A percentile compares a stretch with the other conserved stretches of the same genome.
phyloP scores from a whole-genome alignment of 352 stramenopile species.

The Phytophthora megakarya region DNA sequence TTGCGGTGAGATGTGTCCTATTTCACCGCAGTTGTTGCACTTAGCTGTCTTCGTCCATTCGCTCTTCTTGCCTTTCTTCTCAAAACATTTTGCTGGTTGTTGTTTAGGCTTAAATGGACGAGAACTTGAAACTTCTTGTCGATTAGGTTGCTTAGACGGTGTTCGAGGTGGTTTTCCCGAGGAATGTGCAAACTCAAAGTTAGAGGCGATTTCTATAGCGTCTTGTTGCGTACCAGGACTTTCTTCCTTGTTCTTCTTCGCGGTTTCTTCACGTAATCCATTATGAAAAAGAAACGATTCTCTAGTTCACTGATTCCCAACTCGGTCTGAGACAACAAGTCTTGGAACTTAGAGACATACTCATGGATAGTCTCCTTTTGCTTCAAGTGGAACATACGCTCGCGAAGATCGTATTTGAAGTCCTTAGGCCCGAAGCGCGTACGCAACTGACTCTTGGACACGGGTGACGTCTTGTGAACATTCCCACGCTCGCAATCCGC shows the following conservation, averaged over 20 bases:
- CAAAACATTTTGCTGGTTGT: too few relatives aligned
- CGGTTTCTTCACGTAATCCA: conserved; percentile 16
- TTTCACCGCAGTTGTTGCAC: too few relatives aligned
- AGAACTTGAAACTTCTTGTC: not conserved
- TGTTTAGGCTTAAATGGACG: too few relatives aligned
- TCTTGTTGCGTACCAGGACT: conserved; percentile 17
- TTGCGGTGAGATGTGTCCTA: too few relatives aligned
- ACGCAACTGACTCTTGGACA: too few relatives aligned
- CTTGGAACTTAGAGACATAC: too few relatives aligned
- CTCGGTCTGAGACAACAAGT: conserved; percentile 11
- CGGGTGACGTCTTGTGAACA: too few relatives aligned
- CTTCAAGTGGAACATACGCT: too few relatives aligned
- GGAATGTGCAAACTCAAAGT: conserved; percentile 25
- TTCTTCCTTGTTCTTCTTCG: conserved; percentile 25
- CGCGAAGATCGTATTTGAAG: too few relatives aligned
- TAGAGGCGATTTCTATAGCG: conserved; percentile 15
- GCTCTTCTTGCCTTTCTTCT: not conserved
- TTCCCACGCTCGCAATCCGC: conserved; percentile 11
- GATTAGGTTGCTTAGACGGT: not conserved
- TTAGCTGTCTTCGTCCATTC: too few relatives aligned
- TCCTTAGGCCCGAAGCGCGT: too few relatives aligned
- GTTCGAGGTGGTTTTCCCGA: not conserved
- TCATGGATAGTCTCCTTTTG: too few relatives aligned
- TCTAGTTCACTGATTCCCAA: conserved; percentile 14
- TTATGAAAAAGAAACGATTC: conserved; percentile 31